Base-by-base conservation (phyloP, 1,284 basidiomycete genomes). In the Spongispora temasekensis region DNA sequence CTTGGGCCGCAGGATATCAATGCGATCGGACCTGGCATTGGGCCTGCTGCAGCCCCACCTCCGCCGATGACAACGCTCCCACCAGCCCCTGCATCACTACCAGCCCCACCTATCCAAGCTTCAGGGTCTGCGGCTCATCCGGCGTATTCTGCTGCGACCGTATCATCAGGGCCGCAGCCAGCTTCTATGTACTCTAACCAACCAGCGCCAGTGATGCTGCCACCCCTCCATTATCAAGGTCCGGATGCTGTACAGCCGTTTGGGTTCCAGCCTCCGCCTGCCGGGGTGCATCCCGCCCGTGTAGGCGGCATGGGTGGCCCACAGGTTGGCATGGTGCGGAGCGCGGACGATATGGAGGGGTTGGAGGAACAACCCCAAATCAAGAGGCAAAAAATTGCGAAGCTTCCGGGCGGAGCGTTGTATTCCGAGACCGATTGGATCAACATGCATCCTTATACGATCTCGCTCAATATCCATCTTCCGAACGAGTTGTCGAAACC, bases 381-480 rank as follows among this genome's bases (percentile, higher is more conserved):
- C 55, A 97, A 96, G 77, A 82, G 93, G 56, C 90, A 92, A 70
- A 87, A 86, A 61, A 85, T 95, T 21, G 89, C 89, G 32, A 94
- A 93, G 73, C 77, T 93, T 50, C 90, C 90, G 3, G 90, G 88
- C 40, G 91, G 91, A 2, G 86, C 88, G 61, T 77, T 90, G 61
- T 95, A 93, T 74, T 83, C 91, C 5, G 94, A 94, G 69, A 81
- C 86, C 59, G 92, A 95, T 73, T 97, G 95, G 95, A 86, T 94
- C 67, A 82, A 81, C 54, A 86, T 93, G 81, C 94, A 97, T 75
- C 93, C 94, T 35, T 89, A 95, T 66, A 90, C 95, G 10, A 93
- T 97, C 68, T 88, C 89, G 13, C 80, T 98, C 31, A 81, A 83
- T 42, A 82, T 97, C 6, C 93, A 95, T 72, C 80, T 98, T 60